A percentile compares a stretch with the other conserved stretches of the same genome.
Evolutionary conservation across 805 yeast species (phyloP).

Genomic region (Zygosaccharomyces kombuchaensis): DNA sequence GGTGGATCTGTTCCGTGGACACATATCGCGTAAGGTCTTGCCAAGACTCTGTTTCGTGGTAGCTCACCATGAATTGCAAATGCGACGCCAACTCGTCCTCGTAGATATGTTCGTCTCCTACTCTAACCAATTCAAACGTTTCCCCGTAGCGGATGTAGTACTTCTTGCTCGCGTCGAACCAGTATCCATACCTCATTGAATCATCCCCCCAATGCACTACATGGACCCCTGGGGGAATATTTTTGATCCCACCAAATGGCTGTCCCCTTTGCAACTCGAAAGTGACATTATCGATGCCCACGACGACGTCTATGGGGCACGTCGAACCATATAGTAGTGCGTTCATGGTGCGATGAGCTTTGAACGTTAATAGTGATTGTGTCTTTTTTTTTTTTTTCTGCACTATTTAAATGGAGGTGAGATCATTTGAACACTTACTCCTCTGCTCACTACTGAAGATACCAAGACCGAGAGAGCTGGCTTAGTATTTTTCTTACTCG

Average conservation of each 20-base stretch:
- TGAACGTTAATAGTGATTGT: slow-evolving; percentile 12
- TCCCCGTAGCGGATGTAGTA: slow-evolving; percentile 16
- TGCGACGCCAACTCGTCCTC: slow-evolving; percentile 7
- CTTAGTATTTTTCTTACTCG: neutral
- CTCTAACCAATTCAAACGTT: slow-evolving; percentile 15
- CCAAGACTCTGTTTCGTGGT: slow-evolving; percentile 27
- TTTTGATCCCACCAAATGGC: slow-evolving; percentile 27
- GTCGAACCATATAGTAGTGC: slow-evolving; percentile 1
- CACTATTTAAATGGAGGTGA: slow-evolving; percentile 6
- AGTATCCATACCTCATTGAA: slow-evolving; percentile 31
- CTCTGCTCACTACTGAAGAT: neutral
- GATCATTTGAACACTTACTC: neutral
- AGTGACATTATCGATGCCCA: slow-evolving; percentile 29
- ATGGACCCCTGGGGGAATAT: slow-evolving; percentile 26
- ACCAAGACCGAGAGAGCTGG: neutral
- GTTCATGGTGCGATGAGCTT: slow-evolving; percentile 2
- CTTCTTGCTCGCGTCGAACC: slow-evolving; percentile 20
- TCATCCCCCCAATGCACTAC: slow-evolving; percentile 26
- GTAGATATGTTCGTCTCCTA: slow-evolving; percentile 13
- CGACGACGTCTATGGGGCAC: slow-evolving; percentile 15
- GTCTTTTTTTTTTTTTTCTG: neutral
- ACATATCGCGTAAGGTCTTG: slow-evolving; percentile 12
- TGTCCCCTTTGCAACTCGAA: slow-evolving; percentile 22
- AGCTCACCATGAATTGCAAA: slow-evolving; percentile 20
- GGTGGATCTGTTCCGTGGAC: slow-evolving; percentile 15